These are phyloP conservation scores for Diaporthe destruens DNA, from an alignment of 2,329 filamentous ascomycete species.

Conservation along the genomic window DNA sequence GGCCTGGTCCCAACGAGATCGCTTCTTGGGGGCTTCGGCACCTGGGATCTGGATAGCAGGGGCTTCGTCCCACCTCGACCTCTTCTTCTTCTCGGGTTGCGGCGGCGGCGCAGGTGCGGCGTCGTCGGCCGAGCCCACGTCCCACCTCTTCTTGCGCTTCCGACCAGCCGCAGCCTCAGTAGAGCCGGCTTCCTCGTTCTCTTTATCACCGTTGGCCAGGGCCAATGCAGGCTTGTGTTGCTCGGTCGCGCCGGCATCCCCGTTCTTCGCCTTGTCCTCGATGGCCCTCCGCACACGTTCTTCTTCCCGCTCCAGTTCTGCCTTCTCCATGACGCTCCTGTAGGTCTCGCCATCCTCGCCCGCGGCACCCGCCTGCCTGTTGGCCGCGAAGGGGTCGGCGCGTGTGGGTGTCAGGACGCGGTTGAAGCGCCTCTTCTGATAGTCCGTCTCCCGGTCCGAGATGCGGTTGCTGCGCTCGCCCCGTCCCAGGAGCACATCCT, in stretches of 20 bases:
- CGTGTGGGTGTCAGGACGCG: constrained; percentile 87
- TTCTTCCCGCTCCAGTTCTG: constrained; percentile 94
- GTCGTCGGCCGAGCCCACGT: constrained; percentile 74
- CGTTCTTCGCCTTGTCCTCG: constrained; percentile 74
- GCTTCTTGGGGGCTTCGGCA: constrained; percentile 75
- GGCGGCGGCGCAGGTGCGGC: constrained; percentile 61
- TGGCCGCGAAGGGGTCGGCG: constrained; percentile 86
- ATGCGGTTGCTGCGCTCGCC: constrained; percentile 92
- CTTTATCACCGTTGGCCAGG: constrained; percentile 76
- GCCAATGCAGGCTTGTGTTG: constrained; percentile 81
- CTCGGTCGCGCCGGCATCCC: constrained; percentile 68
- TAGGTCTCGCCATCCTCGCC: constrained; percentile 73
- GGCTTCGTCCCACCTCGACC: constrained; percentile 90
- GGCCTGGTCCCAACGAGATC: constrained; percentile 93
- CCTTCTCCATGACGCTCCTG: constrained; percentile 88
- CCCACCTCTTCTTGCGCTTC: constrained; percentile 97
- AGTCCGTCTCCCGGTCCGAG: constrained; percentile 93
- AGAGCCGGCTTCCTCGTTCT: constrained; percentile 78
- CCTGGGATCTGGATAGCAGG: constrained; percentile 68
- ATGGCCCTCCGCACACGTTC: constrained; percentile 86
- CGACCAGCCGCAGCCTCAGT: constrained; percentile 73
- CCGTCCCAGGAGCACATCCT: constrained; percentile 85
- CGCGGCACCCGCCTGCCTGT: constrained; percentile 74
- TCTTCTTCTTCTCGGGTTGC: constrained; percentile 72
- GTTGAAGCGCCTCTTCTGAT: constrained; percentile 95